phyloP scores from a whole-genome alignment of 345 rosid species.

The Camelina neglecta region DNA sequence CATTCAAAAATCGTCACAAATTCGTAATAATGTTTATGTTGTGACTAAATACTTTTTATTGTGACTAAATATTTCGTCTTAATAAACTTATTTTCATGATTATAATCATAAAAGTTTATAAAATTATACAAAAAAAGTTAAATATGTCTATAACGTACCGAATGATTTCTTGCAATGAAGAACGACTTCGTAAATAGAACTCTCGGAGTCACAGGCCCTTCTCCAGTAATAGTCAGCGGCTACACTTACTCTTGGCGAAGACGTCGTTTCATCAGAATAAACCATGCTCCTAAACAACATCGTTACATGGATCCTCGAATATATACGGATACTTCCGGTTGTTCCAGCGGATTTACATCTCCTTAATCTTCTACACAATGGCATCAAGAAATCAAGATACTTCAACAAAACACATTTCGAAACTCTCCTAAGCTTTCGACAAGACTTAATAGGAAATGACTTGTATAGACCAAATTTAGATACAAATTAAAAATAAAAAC shows the following conservation, averaged over 20 bases:
- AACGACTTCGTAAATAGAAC: constrained; percentile 90
- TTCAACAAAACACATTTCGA: constrained; percentile 63
- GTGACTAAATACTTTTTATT: too few species aligned
- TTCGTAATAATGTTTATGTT: too few species aligned
- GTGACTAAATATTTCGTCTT: too few species aligned
- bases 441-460: neutral
- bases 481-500: too few species aligned
- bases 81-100: too few species aligned
- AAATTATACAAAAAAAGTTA: neutral
- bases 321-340: constrained; percentile 12
- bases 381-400: constrained; percentile 76
- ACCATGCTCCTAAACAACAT: constrained; percentile 46
- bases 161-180: constrained; percentile 94
- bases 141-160: constrained; percentile 45
- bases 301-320: constrained; percentile 39
- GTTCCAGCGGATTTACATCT: constrained; percentile 54
- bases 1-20: too few species aligned
- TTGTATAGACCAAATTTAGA: too few species aligned
- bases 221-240: constrained; percentile 66
- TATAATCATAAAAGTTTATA: too few species aligned
- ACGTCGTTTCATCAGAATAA: constrained; percentile 57
- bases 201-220: constrained; percentile 78
- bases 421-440: constrained; percentile 59
- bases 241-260: constrained; percentile 74
- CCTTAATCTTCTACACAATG: constrained; percentile 60